Conservation (phyloP, 2,329 filamentous ascomycete genomes). For the Drechslerella coelobrocha region DNA sequence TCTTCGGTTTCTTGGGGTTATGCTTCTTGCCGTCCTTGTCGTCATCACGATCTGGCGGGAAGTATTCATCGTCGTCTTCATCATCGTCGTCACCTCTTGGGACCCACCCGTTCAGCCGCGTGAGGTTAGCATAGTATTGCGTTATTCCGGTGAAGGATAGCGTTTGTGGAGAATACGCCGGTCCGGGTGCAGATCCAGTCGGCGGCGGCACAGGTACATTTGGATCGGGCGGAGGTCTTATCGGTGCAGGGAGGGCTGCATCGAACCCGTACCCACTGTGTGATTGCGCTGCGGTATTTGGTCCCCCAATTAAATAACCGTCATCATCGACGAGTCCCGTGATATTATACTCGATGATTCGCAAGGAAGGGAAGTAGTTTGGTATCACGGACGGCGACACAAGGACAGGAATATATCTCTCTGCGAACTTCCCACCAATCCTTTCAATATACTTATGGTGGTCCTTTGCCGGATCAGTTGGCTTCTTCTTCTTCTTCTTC, state of each 20-base stretch:
- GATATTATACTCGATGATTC: slow-evolving; percentile 95
- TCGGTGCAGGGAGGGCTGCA: slow-evolving; percentile 56
- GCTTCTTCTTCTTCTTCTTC: slow-evolving; percentile 64
- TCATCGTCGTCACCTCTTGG: slow-evolving; percentile 63
- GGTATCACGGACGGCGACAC: slow-evolving; percentile 88
- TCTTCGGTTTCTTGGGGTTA: slow-evolving; percentile 65
- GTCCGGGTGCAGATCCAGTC: slow-evolving; percentile 76
- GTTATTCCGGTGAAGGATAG: slow-evolving; percentile 80
- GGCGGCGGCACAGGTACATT: slow-evolving; percentile 72
- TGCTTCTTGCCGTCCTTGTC: slow-evolving; percentile 52
- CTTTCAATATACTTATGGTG: slow-evolving; percentile 67
- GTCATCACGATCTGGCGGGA: slow-evolving; percentile 51
- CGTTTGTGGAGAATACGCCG: slow-evolving; percentile 85
- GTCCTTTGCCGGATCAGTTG: slow-evolving; percentile 60
- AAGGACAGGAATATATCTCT: slow-evolving; percentile 81
- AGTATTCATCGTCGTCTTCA: slow-evolving; percentile 54
- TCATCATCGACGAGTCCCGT: slow-evolving; percentile 66
- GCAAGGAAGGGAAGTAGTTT: slow-evolving; percentile 86
- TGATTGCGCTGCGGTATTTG: slow-evolving; percentile 47
- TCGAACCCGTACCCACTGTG: slow-evolving; percentile 1
- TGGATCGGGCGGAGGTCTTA: slow-evolving; percentile 59
- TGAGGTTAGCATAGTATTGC: slow-evolving; percentile 96
- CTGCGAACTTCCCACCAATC: slow-evolving; percentile 80
- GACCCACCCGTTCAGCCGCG: slow-evolving; percentile 71
- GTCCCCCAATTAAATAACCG: slow-evolving; percentile 61